Evolutionary conservation across 305 asterid species (phyloP), one percentile per base, ranked within the genome.

Genomic region (Plantago coronopus): DNA sequence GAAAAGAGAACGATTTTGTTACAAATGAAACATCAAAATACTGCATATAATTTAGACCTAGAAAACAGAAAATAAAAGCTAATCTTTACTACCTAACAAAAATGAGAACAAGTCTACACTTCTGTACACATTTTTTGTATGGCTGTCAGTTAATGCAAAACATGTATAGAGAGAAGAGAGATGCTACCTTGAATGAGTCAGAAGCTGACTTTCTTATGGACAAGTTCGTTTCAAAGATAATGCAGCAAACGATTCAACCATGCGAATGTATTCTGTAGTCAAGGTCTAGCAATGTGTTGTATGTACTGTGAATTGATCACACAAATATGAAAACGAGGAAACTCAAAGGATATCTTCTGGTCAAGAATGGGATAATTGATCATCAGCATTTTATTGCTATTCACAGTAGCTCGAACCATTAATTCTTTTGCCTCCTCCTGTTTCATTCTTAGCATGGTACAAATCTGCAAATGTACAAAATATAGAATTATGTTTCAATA

Each of bases 381-480:
- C 88, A 93, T 59, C 72, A 89, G 83, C 66, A 89, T 72, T 79
- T 78, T 85, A 73, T 86, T 89, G 85, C 74, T 89, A 83, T 76
- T 89, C 67, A 93, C 86, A 61, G 81, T 65, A 67, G 88, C 89
- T 67, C 71, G 85, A 60, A 79, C 95, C 70, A 89, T 46, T 55
- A 83, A 21, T 45, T 89, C 96, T 64, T 89, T 89, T 3, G 96
- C 97, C 72, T 85, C 98, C 48, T 89, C 95, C 14, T 78, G 78
- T 55, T 76, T 89, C 83, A 76, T 87, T 70, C 82, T 78, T 47
- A 89, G 85, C 80, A 76, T 85, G 80, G 67, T 74, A 81, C 95
- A 85, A 49, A 93, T 87, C 98, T 93, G 89, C 77, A 72, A 56
- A 34, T 13, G 7, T 61, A 57, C 43, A 62, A 63, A 57, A 61